Evolutionary conservation across 306 rosid species (phyloP).

Genomic region (Trifolium subterraneum): DNA sequence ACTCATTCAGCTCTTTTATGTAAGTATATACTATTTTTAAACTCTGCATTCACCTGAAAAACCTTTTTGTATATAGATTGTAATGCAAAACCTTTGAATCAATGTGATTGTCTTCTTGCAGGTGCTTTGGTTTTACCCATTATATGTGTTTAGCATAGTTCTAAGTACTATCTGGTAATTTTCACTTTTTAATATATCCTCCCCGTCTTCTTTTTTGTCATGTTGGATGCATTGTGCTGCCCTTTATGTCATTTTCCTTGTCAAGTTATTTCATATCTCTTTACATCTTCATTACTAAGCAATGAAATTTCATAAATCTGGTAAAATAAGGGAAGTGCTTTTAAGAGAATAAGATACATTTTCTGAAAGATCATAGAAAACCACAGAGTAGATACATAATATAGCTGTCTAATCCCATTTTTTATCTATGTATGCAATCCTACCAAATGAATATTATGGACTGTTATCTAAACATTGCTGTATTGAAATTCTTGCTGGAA

Average conservation of each 20-base stretch:
- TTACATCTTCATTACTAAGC: constrained; percentile 3
- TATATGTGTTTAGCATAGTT: constrained; percentile 82
- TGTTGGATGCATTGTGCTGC: not conserved
- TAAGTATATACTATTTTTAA: constrained; percentile 52
- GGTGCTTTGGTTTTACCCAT: constrained; percentile 89
- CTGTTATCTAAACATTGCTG: not conserved
- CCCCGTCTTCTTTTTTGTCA: constrained; percentile 24
- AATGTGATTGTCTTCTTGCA: constrained; percentile 49
- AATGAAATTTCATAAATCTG: constrained; percentile 3
- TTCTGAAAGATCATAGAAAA: not conserved
- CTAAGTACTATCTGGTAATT: constrained; percentile 81
- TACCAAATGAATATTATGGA: not conserved
- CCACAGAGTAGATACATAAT: constrained; percentile 4
- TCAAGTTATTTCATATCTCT: constrained; percentile 27
- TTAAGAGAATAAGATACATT: constrained; percentile 22
- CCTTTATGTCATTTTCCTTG: not conserved
- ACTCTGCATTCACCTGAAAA: not conserved
- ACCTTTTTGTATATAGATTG: not conserved
- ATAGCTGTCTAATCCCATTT: constrained; percentile 3
- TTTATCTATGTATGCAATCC: not conserved
- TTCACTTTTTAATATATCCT: constrained; percentile 27
- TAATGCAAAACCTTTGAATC: not conserved
- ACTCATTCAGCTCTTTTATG: constrained; percentile 78
- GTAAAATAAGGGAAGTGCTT: constrained; percentile 9
- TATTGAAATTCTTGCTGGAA: constrained; percentile 12